These are phyloP conservation scores for Rhizopus arrhizus DNA, from an alignment of 371 early-diverging fungal species.

Conservation along the genomic window DNA sequence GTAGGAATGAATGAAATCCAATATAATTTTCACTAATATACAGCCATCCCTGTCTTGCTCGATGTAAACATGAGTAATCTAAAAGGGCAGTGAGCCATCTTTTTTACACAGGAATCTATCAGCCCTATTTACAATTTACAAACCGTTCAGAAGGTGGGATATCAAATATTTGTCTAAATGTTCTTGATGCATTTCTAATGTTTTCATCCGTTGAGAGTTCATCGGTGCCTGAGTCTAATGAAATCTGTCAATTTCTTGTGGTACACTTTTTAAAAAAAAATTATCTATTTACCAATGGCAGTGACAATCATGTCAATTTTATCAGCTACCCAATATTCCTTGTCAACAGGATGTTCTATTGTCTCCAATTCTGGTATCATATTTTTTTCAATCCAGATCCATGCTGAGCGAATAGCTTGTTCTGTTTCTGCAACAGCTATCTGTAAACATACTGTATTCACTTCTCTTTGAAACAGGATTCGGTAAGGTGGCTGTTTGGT, in stretches of 20 bases:
- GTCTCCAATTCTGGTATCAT: slow-evolving; percentile 71
- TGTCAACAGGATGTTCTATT: slow-evolving; percentile 79
- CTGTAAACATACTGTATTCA: slow-evolving; percentile 48
- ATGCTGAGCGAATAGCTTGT: slow-evolving; percentile 80
- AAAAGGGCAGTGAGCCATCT: neutral
- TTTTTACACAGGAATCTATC: neutral
- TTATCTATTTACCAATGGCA: slow-evolving; percentile 59
- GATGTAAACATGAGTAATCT: slow-evolving; percentile 92
- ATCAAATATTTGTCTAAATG: slow-evolving; percentile 89
- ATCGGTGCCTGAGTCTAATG: slow-evolving; percentile 67
- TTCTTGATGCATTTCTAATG: slow-evolving; percentile 85
- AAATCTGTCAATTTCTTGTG: no score
- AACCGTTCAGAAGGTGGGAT: slow-evolving; percentile 82
- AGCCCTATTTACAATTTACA: slow-evolving; percentile 72
- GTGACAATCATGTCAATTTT: slow-evolving; percentile 88
- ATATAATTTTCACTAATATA: slow-evolving; percentile 91
- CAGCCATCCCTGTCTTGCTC: slow-evolving; percentile 94
- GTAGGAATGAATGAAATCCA: slow-evolving; percentile 91
- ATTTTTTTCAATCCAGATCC: slow-evolving; percentile 90
- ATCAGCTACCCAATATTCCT: slow-evolving; percentile 82
- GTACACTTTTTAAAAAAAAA: no score
- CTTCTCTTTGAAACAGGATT: slow-evolving; percentile 76
- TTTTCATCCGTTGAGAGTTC: slow-evolving; percentile 82
- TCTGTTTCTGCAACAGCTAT: slow-evolving; percentile 80
- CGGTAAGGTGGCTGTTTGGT: slow-evolving; percentile 93